A percentile compares a stretch with the other conserved stretches of the same genome.
Conservation (phyloP, 1,284 basidiomycete genomes). For the Sporisorium exsertum region DNA sequence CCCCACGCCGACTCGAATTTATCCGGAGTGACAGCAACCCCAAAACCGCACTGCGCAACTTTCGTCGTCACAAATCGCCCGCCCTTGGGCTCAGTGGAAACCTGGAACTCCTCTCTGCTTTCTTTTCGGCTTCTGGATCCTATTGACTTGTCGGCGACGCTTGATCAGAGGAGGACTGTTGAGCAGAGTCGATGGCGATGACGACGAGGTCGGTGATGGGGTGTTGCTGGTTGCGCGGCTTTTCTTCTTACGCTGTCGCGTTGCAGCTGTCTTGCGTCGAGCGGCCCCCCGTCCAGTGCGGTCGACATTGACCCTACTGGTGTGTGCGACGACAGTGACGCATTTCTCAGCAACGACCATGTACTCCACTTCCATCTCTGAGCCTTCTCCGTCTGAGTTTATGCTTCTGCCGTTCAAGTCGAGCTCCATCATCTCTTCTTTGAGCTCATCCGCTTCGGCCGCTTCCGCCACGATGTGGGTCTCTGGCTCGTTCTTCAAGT, state of each 20-base stretch:
- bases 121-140: neutral
- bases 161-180: constrained; percentile 16
- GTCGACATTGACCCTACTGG: neutral
- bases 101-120: constrained; percentile 12
- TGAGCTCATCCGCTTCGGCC: neutral
- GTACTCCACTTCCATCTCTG: constrained; percentile 33
- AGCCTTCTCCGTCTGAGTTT: constrained; percentile 7
- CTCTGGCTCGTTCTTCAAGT: neutral
- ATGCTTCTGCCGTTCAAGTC: neutral
- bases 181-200: neutral
- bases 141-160: neutral
- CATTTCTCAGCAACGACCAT: constrained; percentile 34
- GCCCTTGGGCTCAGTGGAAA: constrained; percentile 7
- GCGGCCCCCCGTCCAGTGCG: neutral
- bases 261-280: neutral
- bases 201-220: neutral
- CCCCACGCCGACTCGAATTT: constrained; percentile 7
- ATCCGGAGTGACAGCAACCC: neutral
- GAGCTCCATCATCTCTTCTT: neutral
- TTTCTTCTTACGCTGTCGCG: neutral
- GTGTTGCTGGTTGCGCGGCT: neutral
- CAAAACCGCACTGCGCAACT: neutral
- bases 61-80: constrained; percentile 19
- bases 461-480: neutral
- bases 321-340: neutral